Base-by-base conservation (phyloP, 139 green algal genomes). In the Micromonas pusilla region DNA sequence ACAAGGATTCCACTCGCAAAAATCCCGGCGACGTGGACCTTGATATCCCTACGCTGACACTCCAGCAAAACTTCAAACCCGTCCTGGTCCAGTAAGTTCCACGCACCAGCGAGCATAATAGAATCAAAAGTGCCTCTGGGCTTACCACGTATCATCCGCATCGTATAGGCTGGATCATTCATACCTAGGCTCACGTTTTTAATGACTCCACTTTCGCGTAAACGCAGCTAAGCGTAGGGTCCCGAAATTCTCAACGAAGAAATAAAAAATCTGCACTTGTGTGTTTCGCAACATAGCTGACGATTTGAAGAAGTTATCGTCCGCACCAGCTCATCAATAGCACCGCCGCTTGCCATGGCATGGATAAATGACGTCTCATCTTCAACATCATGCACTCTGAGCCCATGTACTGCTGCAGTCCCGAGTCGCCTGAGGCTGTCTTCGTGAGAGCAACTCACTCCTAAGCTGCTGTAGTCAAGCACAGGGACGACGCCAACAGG, bases 61-160 rank as follows among this genome's bases (percentile, higher is more conserved):
- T 79, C 63, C 31, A 70, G 28, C 23, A 80, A 45, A 2, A 83
- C 36, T 25, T 65, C 53, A n/a, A 34, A 36, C 16, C 60, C 79
- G 36, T 68, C 39, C 52, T 83, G 79, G 45, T 83, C 79, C 32
- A 83, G 33, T 30, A 83, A 64, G 39, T 83, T 83, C 79, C 79
- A 83, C 30, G 57, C 32, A 31, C 79, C 79, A 4, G 79, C 79
- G 23, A 79, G 26, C 79, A 83, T 83, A 25, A 83, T 71, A 5
- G n/a, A 38, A 57, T 83, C 71, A 31, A 83, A 72, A 4, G 65
- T 75, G 54, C 45, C 32, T 26, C 19, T 21, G 0, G 54, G 57
- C 26, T 34, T 66, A 6, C 45, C 65, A 13, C 52, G 16, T 5
- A 83, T 52, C 62, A 75, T 73, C 5, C 79, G 54, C 52, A 79